A percentile compares a stretch with the other conserved stretches of the same genome.
phyloP scores from a whole-genome alignment of 2,329 filamentous ascomycete genomes.

The Periconia sp. region DNA sequence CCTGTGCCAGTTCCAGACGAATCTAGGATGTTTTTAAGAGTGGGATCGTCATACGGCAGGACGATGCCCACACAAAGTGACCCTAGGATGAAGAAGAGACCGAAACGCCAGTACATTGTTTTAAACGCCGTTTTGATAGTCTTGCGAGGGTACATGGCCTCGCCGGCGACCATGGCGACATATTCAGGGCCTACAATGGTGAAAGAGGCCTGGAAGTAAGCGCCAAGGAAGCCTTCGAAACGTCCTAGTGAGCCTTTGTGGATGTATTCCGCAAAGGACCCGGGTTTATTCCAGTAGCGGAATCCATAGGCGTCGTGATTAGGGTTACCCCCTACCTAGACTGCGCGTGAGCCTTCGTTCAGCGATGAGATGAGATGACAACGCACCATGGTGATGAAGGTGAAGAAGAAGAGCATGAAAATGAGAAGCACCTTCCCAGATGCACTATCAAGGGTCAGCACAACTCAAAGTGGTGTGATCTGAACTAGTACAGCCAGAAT shows the following conservation, averaged over 20 bases:
- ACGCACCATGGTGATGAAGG: constrained; percentile 37
- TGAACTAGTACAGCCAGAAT: constrained; percentile 34
- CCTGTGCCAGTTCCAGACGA: constrained; percentile 45
- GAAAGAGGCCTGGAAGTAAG: constrained; percentile 51
- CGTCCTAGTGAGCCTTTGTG: constrained; percentile 55
- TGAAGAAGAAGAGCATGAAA: constrained; percentile 42
- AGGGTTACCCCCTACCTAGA: constrained; percentile 40
- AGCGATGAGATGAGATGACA: neutral
- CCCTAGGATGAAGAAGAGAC: constrained; percentile 46
- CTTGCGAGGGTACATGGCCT: constrained; percentile 63
- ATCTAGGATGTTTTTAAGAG: constrained; percentile 57
- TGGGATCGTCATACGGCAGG: constrained; percentile 66
- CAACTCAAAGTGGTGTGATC: neutral
- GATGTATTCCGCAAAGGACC: constrained; percentile 31
- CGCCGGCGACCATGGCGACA: constrained; percentile 62
- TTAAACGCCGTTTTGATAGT: constrained; percentile 64
- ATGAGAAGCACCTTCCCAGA: constrained; percentile 43
- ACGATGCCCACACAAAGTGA: constrained; percentile 54
- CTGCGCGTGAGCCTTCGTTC: neutral
- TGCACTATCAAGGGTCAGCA: constrained; percentile 9
- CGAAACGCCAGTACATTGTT: constrained; percentile 48
- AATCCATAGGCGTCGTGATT: constrained; percentile 39
- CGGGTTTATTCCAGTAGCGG: constrained; percentile 40
- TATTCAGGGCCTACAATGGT: constrained; percentile 54
- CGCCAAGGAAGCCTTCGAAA: constrained; percentile 61